phyloP scores from a whole-genome alignment of 495 filamentous ascomycete genomes.

The Parachaetomium inaequale region DNA sequence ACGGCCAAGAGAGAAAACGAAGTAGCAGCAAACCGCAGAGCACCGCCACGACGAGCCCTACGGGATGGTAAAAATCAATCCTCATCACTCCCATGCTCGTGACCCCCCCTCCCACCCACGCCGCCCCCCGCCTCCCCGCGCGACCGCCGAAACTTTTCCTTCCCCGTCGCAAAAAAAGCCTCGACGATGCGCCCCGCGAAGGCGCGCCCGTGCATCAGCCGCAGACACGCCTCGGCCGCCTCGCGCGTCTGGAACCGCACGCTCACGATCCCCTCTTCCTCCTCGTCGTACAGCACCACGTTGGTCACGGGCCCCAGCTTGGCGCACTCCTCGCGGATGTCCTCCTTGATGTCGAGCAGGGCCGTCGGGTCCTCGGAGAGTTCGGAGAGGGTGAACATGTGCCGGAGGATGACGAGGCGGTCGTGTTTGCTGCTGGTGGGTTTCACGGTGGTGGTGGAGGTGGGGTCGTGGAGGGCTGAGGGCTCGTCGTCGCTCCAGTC shows the following conservation, averaged over 20 bases:
- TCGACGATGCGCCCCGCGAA: conserved; percentile 72
- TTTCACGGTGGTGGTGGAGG: conserved; percentile 30
- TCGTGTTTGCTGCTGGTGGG: conserved; percentile 53
- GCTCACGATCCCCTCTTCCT: conserved; percentile 81
- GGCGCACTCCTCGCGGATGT: conserved; percentile 83
- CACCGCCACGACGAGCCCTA: too few species aligned
- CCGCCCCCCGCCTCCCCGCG: conserved; percentile 36
- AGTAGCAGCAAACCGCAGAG: not conserved
- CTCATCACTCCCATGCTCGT: conserved; percentile 35
- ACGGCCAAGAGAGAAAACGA: not conserved
- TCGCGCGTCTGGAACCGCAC: conserved; percentile 69
- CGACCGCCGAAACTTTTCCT: conserved; percentile 72
- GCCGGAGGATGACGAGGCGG: conserved; percentile 81
- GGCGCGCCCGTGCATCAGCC: conserved; percentile 73
- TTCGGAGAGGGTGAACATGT: conserved; percentile 90
- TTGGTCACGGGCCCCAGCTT: conserved; percentile 89
- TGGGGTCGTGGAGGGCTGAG: conserved; percentile 16
- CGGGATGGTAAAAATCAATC: too few species aligned
- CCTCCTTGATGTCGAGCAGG: conserved; percentile 87
- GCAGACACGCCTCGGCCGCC: conserved; percentile 69
- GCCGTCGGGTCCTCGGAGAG: conserved; percentile 80
- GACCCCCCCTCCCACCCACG: conserved; percentile 3
- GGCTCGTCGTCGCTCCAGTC: conserved; percentile 91
- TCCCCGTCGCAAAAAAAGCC: conserved; percentile 72
- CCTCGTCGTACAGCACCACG: conserved; percentile 82